Evolutionary conservation across 2,329 filamentous ascomycete species (phyloP).

Genomic region (Dactylellina haptotyla): DNA sequence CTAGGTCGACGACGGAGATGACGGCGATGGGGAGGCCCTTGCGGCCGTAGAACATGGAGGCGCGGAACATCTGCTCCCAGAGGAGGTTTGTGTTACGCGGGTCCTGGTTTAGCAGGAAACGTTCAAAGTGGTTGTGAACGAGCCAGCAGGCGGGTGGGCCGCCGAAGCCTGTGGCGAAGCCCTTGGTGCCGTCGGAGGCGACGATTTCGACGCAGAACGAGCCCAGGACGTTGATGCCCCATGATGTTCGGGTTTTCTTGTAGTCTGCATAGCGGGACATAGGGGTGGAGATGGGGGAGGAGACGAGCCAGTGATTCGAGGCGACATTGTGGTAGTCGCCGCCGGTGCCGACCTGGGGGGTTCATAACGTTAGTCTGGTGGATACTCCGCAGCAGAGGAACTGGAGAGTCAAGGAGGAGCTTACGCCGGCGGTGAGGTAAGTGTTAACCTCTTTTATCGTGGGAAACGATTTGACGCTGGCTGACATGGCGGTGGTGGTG

Average conservation of each 20-base stretch:
- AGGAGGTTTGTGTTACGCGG: constrained; percentile 89
- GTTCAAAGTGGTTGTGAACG: constrained; percentile 89
- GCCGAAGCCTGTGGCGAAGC: constrained; percentile 92
- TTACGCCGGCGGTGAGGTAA: constrained; percentile 74
- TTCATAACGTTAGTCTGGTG: background rate
- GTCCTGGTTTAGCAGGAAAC: constrained; percentile 88
- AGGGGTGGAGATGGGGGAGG: constrained; percentile 89
- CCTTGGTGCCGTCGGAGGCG: constrained; percentile 87
- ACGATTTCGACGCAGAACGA: constrained; percentile 93
- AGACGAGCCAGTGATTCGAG: constrained; percentile 79
- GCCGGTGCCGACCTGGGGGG: constrained; percentile 65
- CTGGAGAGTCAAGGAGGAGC: background rate
- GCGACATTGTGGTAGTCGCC: constrained; percentile 95
- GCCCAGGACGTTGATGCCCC: constrained; percentile 94
- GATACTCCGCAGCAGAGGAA: background rate
- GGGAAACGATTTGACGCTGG: constrained; percentile 73
- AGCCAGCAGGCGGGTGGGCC: constrained; percentile 95
- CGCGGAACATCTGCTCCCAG: constrained; percentile 96
- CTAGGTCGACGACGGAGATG: constrained; percentile 93
- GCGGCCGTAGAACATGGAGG: constrained; percentile 94
- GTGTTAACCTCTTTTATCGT: constrained; percentile 80
- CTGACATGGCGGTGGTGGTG: constrained; percentile 6
- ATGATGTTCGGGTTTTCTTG: constrained; percentile 85
- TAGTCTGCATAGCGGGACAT: constrained; percentile 92
- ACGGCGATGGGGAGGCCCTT: constrained; percentile 90